Conservation (phyloP, 148 eudicot genomes). For the Rhododendron ovatum region DNA sequence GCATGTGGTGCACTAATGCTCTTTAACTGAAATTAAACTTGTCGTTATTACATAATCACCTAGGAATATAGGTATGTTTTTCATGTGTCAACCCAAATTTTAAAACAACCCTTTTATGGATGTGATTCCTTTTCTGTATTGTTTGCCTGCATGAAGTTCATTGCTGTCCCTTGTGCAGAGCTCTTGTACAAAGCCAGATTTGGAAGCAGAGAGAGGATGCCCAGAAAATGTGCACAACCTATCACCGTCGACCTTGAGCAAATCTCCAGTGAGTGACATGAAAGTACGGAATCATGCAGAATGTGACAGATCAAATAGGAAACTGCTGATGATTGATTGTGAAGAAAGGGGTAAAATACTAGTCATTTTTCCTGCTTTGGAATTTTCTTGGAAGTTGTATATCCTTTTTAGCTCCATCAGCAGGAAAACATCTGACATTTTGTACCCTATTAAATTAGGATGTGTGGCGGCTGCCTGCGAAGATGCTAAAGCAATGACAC, state of each 20-base stretch:
- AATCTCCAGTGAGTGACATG: slow-evolving; percentile 27
- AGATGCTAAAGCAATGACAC: slow-evolving; percentile 18
- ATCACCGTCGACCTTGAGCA: slow-evolving; percentile 23
- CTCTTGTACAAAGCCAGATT: slow-evolving; percentile 69
- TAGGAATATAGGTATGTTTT: background rate
- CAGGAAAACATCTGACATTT: background rate
- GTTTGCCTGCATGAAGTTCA: background rate
- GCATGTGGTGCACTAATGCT: background rate
- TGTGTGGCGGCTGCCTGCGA: slow-evolving; percentile 23
- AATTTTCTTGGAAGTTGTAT: background rate
- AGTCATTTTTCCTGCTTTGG: background rate
- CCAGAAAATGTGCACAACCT: slow-evolving; percentile 25
- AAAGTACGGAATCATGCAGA: slow-evolving; percentile 21
- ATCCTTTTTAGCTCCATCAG: background rate
- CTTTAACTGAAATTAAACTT: background rate
- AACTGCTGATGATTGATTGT: slow-evolving; percentile 22
- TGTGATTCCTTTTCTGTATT: background rate
- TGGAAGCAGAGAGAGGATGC: slow-evolving; percentile 42
- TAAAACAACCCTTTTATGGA: background rate
- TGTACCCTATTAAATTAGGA: slow-evolving; percentile 14
- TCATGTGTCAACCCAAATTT: background rate
- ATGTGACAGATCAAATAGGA: slow-evolving; percentile 20
- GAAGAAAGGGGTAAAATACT: slow-evolving; percentile 20
- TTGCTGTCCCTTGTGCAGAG: slow-evolving; percentile 46
- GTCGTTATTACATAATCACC: background rate